Percentiles rank a stretch among this genome's conserved stretches.
These are phyloP conservation scores for Carpinus fangiana DNA, from an alignment of 306 rosid species.

Conservation along the genomic window DNA sequence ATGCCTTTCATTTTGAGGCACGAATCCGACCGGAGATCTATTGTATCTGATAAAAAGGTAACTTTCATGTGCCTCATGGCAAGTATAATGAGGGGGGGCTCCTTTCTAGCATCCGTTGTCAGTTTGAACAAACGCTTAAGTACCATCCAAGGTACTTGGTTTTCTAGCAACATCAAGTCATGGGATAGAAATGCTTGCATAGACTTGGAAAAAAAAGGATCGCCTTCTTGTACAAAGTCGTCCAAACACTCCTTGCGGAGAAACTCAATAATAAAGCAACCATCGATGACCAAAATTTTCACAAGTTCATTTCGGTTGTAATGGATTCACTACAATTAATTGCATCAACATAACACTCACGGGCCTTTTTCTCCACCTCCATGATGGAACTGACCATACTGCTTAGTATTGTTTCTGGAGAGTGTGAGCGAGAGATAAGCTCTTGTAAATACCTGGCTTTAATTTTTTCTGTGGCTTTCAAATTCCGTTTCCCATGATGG, in stretches of 20 bases:
- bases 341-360: background rate
- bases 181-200: background rate
- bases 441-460: conserved; percentile 4
- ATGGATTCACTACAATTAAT: too few species aligned
- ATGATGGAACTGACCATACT: background rate
- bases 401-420: too few species aligned
- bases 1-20: background rate
- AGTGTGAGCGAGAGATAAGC: too few species aligned
- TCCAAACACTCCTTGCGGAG: too few species aligned
- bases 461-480: conserved; percentile 1
- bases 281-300: conserved; percentile 33
- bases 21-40: accelerated
- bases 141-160: conserved; percentile 18
- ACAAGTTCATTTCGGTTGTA: background rate
- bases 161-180: conserved; percentile 20
- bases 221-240: too few species aligned
- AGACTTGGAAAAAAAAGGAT: background rate
- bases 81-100: background rate
- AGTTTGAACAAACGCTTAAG: background rate
- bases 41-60: background rate
- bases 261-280: conserved; percentile 31
- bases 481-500: background rate
- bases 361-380: background rate
- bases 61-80: background rate
- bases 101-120: background rate